Conservation (phyloP, 352 stramenopile species). For the Labyrinthula sp. region DNA sequence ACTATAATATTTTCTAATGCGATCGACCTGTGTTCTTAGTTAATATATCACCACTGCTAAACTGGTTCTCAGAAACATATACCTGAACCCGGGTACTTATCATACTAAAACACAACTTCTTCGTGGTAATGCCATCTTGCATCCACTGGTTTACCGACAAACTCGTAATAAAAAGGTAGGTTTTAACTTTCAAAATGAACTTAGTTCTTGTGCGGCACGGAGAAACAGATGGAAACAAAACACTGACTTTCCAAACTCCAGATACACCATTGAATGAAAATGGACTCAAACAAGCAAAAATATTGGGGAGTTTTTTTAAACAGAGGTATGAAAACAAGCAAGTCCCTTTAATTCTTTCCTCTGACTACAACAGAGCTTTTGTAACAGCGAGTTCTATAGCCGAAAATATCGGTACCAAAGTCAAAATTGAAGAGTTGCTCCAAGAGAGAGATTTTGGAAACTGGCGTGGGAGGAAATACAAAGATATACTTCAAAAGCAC, state of each 20-base stretch:
- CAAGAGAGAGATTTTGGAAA: constrained; percentile 25
- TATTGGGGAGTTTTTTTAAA: constrained; percentile 17
- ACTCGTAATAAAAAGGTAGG: no score
- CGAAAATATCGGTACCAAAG: not conserved
- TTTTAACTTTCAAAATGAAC: no score
- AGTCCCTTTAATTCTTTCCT: constrained; percentile 22
- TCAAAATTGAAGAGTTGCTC: constrained; percentile 13
- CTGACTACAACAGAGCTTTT: constrained; percentile 14
- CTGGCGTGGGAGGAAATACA: constrained; percentile 4
- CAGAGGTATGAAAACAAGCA: constrained; percentile 9
- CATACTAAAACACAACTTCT: no score
- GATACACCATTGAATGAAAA: constrained; percentile 21
- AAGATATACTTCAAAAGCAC: constrained; percentile 5
- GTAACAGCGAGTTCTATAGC: constrained; percentile 12
- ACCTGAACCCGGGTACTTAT: no score
- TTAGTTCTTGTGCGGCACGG: constrained; percentile 23
- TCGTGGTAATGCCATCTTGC: no score
- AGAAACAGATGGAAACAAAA: constrained; percentile 21
- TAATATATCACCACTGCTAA: no score
- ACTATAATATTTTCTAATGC: no score
- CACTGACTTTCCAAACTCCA: constrained; percentile 11
- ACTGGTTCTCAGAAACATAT: no score
- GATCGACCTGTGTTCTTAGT: no score
- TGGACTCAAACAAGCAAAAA: constrained; percentile 10
- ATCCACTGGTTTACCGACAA: no score